These are phyloP conservation scores for Nakazawaea wyomingensis DNA, from an alignment of 805 yeast genomes.

Conservation along the genomic window DNA sequence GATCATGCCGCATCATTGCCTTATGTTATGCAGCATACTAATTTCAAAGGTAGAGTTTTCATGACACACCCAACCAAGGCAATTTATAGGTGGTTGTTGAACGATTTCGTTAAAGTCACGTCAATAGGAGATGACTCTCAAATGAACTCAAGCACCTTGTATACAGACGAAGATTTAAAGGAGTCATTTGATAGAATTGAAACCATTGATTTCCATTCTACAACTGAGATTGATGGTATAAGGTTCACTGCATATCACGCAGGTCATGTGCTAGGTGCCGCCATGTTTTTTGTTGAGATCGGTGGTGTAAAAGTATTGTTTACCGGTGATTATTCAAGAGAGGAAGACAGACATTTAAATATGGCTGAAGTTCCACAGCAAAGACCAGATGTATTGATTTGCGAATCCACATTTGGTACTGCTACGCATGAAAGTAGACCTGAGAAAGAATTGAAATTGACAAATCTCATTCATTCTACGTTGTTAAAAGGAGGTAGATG, in stretches of 20 bases:
- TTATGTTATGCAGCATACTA: conserved; percentile 95
- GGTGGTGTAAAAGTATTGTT: conserved; percentile 86
- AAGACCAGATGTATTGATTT: conserved; percentile 83
- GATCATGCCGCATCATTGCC: conserved; percentile 99
- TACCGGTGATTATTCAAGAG: conserved; percentile 97
- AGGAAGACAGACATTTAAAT: conserved; percentile 90
- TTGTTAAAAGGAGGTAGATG: conserved; percentile 87
- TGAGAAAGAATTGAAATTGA: conserved; percentile 78
- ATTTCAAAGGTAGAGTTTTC: conserved; percentile 90
- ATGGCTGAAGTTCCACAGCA: conserved; percentile 90
- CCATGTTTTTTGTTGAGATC: conserved; percentile 93
- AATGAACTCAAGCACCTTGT: conserved; percentile 52
- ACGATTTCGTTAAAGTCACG: conserved; percentile 92
- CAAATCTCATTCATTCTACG: conserved; percentile 79
- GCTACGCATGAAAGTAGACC: conserved; percentile 91
- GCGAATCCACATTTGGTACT: conserved; percentile 96
- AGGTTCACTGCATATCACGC: conserved; percentile 98
- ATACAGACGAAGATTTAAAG: conserved; percentile 85
- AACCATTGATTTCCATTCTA: conserved; percentile 92
- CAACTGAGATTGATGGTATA: conserved; percentile 90
- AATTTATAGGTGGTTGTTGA: conserved; percentile 89
- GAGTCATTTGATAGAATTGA: conserved; percentile 87
- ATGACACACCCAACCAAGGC: conserved; percentile 99
- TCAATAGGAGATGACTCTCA: conserved; percentile 41
- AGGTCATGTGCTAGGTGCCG: conserved; percentile 99